These are phyloP conservation scores for Entomortierella lignicola DNA, from an alignment of 192 early-diverging fungal genomes.

Conservation along the genomic window DNA sequence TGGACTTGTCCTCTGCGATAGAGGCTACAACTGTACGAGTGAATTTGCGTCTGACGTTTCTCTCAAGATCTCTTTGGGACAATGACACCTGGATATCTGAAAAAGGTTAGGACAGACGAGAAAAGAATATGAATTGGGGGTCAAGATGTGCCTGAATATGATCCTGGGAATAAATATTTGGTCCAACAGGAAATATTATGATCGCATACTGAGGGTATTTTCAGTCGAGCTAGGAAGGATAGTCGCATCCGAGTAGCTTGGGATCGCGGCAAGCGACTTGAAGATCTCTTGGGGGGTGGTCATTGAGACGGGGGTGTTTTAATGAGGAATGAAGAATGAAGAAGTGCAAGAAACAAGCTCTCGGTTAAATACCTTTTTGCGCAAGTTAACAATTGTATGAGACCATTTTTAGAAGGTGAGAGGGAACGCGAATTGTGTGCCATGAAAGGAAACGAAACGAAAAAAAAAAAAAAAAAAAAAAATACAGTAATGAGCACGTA, in stretches of 20 bases:
- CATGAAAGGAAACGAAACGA: slow-evolving; percentile 14
- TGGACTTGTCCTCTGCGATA: slow-evolving; percentile 20
- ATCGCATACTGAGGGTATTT: slow-evolving; percentile 29
- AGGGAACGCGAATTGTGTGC: slow-evolving; percentile 1
- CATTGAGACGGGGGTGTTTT: slow-evolving; percentile 7
- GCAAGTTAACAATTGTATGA: background rate
- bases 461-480: too few relatives aligned
- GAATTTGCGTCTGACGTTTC: slow-evolving; percentile 62
- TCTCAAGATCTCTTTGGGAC: slow-evolving; percentile 65
- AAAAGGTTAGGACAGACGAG: background rate
- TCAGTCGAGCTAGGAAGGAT: slow-evolving; percentile 40
- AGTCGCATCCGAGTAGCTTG: slow-evolving; percentile 41
- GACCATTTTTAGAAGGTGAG: background rate
- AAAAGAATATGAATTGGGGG: background rate
- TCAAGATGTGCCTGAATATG: background rate
- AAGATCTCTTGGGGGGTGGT: slow-evolving; percentile 49
- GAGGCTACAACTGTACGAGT: slow-evolving; percentile 53
- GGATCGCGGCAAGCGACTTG: slow-evolving; percentile 47
- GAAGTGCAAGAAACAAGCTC: background rate
- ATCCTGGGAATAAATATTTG: background rate
- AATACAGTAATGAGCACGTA: too few relatives aligned
- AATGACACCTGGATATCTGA: slow-evolving; percentile 45
- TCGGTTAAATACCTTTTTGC: too few relatives aligned
- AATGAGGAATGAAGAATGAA: slow-evolving; percentile 6
- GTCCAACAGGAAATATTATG: background rate